Base-by-base conservation (phyloP, 108 stramenopile species). In the Pseudonitzschia pungens region DNA sequence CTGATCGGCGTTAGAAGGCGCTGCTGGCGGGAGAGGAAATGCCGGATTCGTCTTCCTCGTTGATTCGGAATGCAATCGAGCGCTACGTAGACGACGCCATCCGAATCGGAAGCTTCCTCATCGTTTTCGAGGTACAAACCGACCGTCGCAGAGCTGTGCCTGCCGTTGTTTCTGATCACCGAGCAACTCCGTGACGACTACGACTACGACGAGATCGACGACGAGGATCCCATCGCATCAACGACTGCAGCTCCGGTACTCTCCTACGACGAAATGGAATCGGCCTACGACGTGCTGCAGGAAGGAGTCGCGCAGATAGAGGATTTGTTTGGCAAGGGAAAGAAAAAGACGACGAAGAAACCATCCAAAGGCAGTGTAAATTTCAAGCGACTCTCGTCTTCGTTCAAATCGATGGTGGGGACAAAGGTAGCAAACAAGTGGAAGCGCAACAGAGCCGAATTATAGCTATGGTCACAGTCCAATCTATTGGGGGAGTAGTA, bases 401-500 rank as follows among this genome's bases (percentile, higher is more conserved):
- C 80, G n/a, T 78, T 84, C 69, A 81, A 78, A 71, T 59, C 55
- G 26, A 52, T 81, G 28, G 77, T 75, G 4, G 83, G 80, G 1
- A 81, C 63, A 7, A 84, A 84, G 51, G 83, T 84, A 29, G 84
- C 75, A 7, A 76, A 76, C 71, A 84, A 84, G 44, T 84, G 84
- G 84, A 81, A 79, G 67, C 70, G 84, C 7, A 84, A 82, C 74
- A 62, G 84, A 76, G 69, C 78, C 28, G 84, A 84, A 55, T 71
- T 84, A 26, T 82, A 48, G 45, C 45, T 10, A 36, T 36, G 6
- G 2, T 36, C 36, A 6, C 6, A 2, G 36, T 36, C 36, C 36
- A 36, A 36, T 36, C 2, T 2, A 36, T n/a, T 5, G 36, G 36
- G 36, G 36, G 6, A 36, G 36, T 36, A 36, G 6, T 5, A 36